phyloP scores from a whole-genome alignment of 2,329 filamentous ascomycete species.

The Epicoccum nigrum region DNA sequence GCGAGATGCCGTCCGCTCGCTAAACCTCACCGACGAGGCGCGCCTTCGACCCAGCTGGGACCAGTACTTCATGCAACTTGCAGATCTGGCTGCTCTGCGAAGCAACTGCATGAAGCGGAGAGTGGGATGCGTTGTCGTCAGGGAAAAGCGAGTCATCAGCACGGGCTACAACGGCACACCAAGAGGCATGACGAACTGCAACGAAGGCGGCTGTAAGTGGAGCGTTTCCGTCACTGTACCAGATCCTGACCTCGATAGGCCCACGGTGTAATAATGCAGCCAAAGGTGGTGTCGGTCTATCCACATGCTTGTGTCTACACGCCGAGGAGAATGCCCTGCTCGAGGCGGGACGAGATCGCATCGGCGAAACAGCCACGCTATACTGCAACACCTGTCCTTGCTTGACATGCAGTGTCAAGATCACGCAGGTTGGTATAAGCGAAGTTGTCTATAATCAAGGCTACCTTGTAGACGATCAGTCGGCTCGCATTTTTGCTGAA shows the following conservation, averaged over 20 bases:
- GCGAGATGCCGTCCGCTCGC: slow-evolving; percentile 71
- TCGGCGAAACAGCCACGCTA: slow-evolving; percentile 79
- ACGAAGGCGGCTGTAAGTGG: slow-evolving; percentile 79
- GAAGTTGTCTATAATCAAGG: slow-evolving; percentile 95
- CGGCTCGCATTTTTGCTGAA: slow-evolving; percentile 79
- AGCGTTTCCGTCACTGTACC: not conserved
- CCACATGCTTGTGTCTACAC: slow-evolving; percentile 94
- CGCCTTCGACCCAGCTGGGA: slow-evolving; percentile 92
- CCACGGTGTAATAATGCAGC: slow-evolving; percentile 79
- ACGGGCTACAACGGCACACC: slow-evolving; percentile 99
- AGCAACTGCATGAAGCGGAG: slow-evolving; percentile 98
- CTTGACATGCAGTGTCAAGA: slow-evolving; percentile 97
- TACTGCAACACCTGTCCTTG: slow-evolving; percentile 98
- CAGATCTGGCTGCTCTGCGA: slow-evolving; percentile 84
- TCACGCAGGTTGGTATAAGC: slow-evolving; percentile 91
- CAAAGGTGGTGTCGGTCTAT: slow-evolving; percentile 72
- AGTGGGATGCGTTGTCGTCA: slow-evolving; percentile 91
- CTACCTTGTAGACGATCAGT: slow-evolving; percentile 88
- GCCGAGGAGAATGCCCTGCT: slow-evolving; percentile 97
- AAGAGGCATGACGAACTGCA: slow-evolving; percentile 84
- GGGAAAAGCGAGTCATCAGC: slow-evolving; percentile 83
- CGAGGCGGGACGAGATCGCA: slow-evolving; percentile 89
- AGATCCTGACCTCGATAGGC: slow-evolving; percentile 42
- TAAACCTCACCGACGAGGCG: slow-evolving; percentile 78
- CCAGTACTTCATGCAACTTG: slow-evolving; percentile 97